These are phyloP conservation scores for Zymoseptoria pseudotritici DNA, from an alignment of 2,329 filamentous ascomycete genomes.

Conservation along the genomic window DNA sequence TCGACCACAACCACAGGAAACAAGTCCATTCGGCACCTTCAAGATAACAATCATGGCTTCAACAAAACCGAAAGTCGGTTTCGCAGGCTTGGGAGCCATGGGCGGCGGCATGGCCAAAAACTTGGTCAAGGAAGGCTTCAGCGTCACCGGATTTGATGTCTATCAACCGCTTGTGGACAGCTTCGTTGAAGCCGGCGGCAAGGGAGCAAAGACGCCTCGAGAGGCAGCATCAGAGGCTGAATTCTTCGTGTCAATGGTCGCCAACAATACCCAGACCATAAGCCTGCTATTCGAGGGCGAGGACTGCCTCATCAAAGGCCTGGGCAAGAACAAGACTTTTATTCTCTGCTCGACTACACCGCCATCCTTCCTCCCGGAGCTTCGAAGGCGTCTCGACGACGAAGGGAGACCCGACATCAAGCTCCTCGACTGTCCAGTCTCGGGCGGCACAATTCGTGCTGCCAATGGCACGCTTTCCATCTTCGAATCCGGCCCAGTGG, in stretches of 20 bases:
- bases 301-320: slow-evolving; percentile 44
- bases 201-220: slow-evolving; percentile 50
- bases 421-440: slow-evolving; percentile 66
- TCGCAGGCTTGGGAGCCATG: slow-evolving; percentile 74
- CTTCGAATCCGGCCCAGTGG: slow-evolving; percentile 57
- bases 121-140: slow-evolving; percentile 59
- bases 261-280: slow-evolving; percentile 62
- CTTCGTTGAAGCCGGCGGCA: slow-evolving; percentile 57
- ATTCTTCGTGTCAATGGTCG: slow-evolving; percentile 68
- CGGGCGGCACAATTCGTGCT: slow-evolving; percentile 60
- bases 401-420: slow-evolving; percentile 54
- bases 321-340: slow-evolving; percentile 54
- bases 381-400: slow-evolving; percentile 50
- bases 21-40: not conserved
- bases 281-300: slow-evolving; percentile 55
- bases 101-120: slow-evolving; percentile 75
- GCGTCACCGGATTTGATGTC: slow-evolving; percentile 65
- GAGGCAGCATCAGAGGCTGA: slow-evolving; percentile 53
- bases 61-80: slow-evolving; percentile 32
- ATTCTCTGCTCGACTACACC: slow-evolving; percentile 66
- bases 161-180: slow-evolving; percentile 59
- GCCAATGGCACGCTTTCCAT: slow-evolving; percentile 67
- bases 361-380: slow-evolving; percentile 55
- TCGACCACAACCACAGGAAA: not conserved
- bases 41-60: slow-evolving; percentile 10